Evolutionary conservation across 129 eudicot genomes (phyloP), one percentile per base, ranked within the genome.

Genomic region (Flaveria trinervia): DNA sequence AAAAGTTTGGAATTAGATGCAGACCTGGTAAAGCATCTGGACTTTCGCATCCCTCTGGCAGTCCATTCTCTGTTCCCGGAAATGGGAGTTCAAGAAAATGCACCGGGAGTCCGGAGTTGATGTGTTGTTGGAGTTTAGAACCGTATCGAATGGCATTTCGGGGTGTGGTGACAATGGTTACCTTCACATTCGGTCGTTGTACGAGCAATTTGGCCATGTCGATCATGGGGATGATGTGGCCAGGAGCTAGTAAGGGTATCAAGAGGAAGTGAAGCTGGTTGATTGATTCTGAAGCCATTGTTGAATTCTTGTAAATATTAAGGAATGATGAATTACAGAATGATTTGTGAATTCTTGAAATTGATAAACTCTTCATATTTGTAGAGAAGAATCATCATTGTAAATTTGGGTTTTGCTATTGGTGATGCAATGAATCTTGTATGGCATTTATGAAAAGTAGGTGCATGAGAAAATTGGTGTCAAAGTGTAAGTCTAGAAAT

Each of bases 11-110:
- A 1, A 64, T 26, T 14, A 77, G 26, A 48, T 84, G 81, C 4
- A 79, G 1, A 45, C 90, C 82, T 10, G 86, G 85, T 5, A 91
- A 46, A 43, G 22, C 28, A 66, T 91, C 97, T 0, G 81, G 45
- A 9, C 84, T 81, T 79, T 91, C 97, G 18, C 88, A 85, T 7
- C 92, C 92, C 7, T 83, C 81, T 0, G 97, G 94, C n/a, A 88
- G 46, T 17, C 92, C 97, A 0, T 81, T 84, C 65, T 85, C 86
- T 1, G 26, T 68, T 3, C 77, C 71, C 5, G 95, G 87, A 48
- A 87, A 92, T 0, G 77, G 71, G 62, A 89, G 82, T 33, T 67
- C 54, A 5, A 81, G 65, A 1, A 87, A 52, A 8, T 52, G 78
- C 25, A 92, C 84, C 0, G 66, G 65, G 33, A 89, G 87, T 0